Conservation (phyloP, 345 rosid genomes). For the Acer campestre region DNA sequence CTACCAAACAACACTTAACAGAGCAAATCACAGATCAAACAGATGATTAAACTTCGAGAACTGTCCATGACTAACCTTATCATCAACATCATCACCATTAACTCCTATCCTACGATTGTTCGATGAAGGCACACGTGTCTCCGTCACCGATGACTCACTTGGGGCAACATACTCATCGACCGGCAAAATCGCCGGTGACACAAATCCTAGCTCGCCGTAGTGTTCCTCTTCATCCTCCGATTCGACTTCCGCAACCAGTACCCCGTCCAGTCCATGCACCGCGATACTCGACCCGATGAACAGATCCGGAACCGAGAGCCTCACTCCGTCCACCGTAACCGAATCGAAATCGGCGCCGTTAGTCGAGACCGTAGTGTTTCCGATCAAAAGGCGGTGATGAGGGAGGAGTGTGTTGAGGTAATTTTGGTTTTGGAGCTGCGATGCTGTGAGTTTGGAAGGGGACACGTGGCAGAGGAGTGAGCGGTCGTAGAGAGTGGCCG, state of each 20-base stretch:
- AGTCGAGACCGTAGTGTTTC: conserved; percentile 1
- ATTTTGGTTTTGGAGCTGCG: conserved; percentile 18
- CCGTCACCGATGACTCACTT: background rate
- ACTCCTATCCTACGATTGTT: background rate
- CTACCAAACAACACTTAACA: background rate
- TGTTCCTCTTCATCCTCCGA: background rate
- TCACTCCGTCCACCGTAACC: conserved; percentile 27
- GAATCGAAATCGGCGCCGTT: conserved; percentile 20
- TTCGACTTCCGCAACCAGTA: conserved; percentile 29
- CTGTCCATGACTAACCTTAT: background rate
- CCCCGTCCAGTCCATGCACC: conserved; percentile 41
- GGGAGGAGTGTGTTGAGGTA: conserved; percentile 33
- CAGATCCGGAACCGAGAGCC: conserved; percentile 37
- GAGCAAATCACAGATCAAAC: background rate
- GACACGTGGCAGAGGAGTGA: conserved; percentile 36
- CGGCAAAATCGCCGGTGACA: background rate
- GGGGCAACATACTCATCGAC: background rate
- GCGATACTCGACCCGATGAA: conserved; percentile 32
- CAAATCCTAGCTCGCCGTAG: background rate
- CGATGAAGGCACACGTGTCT: background rate
- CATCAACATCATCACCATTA: background rate
- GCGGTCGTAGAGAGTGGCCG: conserved; percentile 13
- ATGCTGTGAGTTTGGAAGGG: conserved; percentile 23
- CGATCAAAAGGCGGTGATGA: conserved; percentile 10
- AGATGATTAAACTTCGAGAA: conserved; percentile 8